Evolutionary conservation across 1,284 basidiomycete species (phyloP), one percentile per base, ranked within the genome.

Genomic region (Cystobasidium sp.): DNA sequence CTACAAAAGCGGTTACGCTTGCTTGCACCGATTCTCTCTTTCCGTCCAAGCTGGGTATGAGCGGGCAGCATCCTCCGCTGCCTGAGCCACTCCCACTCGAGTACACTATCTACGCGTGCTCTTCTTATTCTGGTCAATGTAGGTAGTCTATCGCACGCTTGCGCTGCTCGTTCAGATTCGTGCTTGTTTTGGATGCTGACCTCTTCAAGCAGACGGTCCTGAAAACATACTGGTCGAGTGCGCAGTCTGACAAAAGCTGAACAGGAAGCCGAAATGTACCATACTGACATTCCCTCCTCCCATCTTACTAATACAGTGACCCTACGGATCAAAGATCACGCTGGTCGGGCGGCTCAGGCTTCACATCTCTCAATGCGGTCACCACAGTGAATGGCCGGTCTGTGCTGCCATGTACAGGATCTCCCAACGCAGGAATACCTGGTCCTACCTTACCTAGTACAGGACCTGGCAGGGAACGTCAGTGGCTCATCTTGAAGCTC

Each of bases 401-500:
- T 20, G 51, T 56, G 16, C 37, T 46, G 10, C 49, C 68, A 16
- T 65, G 72, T 46, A 62, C 37, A 18, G 31, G 52, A 44, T 47
- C 52, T 12, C 44, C 64, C 7, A 43, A 20, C 10, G 44, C 65
- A 59, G 63, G 20, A 22, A 37, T 44, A 55, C 52, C 59, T 20
- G 62, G 55, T 39, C 41, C 49, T 7, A 66, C 64, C 5, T 37
- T 66, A 22, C 64, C 64, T 68, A 12, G 31, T 43, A 4, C 5
- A 63, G 31, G 51, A 41, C 44, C 68, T 55, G 53, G 56, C 70
- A 10, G 78, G 43, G 72, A 82, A 74, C 75, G 74, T 1, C 82
- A 82, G 71, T 83, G 79, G 78, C 78, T 83, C 67, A 75, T 78
- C 44, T 66, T 83, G 59, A 79, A 81, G 71, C 77, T 83, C 18